Evolutionary conservation across 768 basidiomycete genomes (phyloP).

Genomic region (Xerocomellus amylosporus): DNA sequence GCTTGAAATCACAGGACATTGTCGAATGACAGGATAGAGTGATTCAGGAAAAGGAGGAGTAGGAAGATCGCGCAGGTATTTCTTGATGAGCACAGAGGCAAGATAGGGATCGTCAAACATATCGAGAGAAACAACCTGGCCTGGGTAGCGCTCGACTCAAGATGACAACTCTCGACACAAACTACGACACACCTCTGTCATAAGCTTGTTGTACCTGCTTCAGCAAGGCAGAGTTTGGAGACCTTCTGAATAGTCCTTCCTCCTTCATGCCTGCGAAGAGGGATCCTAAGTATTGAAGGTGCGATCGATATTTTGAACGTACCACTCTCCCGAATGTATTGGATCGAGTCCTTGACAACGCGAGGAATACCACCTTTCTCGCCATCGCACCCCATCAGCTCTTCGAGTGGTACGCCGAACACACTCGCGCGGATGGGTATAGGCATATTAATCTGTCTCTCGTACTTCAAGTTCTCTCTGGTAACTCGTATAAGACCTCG

Average conservation of each 20-base stretch:
- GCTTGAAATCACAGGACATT: conserved; percentile 59
- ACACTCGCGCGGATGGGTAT: conserved; percentile 56
- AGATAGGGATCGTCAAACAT: conserved; percentile 76
- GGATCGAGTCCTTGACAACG: conserved; percentile 72
- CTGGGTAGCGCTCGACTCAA: conserved; percentile 33
- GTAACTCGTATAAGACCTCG: neutral
- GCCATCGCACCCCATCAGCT: conserved; percentile 79
- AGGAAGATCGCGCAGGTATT: conserved; percentile 78
- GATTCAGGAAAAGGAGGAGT: conserved; percentile 73
- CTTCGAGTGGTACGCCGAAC: conserved; percentile 80
- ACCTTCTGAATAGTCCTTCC: conserved; percentile 82
- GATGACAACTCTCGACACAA: neutral
- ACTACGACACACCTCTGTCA: conserved; percentile 56
- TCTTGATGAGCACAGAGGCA: conserved; percentile 83
- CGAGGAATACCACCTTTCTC: conserved; percentile 82
- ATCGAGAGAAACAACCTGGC: conserved; percentile 75
- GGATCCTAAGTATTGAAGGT: neutral
- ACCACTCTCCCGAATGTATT: conserved; percentile 64
- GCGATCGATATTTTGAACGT: neutral
- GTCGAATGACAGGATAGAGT: conserved; percentile 60
- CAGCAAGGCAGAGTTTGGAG: conserved; percentile 66
- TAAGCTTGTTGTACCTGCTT: conserved; percentile 80
- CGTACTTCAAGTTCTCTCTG: conserved; percentile 79
- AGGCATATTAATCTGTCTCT: conserved; percentile 66
- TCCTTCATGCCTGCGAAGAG: conserved; percentile 49